Conservation (phyloP, 1,139 yeast species). For the Ashbya aceris region DNA sequence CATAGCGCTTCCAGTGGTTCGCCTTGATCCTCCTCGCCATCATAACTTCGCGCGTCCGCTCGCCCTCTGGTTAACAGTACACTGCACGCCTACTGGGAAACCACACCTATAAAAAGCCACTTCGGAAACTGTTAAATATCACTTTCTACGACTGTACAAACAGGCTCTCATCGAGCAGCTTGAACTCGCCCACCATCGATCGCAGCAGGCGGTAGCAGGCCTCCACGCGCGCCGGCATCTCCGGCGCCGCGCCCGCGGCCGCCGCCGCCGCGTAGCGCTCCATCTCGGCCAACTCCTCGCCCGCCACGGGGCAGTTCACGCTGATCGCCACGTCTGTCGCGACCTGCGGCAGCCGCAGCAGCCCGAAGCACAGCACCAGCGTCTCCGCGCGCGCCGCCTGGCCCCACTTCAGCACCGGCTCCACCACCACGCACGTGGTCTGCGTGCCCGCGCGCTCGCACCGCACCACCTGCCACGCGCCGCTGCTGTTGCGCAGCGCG, state of each 20-base stretch:
- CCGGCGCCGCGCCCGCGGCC: conserved; percentile 6
- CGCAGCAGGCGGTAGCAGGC: conserved; percentile 29
- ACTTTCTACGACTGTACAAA: conserved; percentile 32
- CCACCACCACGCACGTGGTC: conserved; percentile 17
- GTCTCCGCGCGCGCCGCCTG: conserved; percentile 31
- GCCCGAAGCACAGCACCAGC: conserved; percentile 41
- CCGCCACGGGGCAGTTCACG: conserved; percentile 44
- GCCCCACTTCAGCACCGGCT: conserved; percentile 38
- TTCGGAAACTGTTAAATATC: neutral
- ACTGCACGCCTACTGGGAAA: neutral
- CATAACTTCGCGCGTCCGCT: neutral
- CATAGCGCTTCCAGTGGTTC: conserved; percentile 23
- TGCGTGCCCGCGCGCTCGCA: conserved; percentile 9
- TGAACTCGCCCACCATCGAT: conserved; percentile 28
- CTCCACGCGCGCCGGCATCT: conserved; percentile 21
- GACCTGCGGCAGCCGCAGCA: conserved; percentile 43
- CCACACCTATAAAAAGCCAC: neutral
- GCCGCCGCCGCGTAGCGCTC: conserved; percentile 8
- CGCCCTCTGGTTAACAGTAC: neutral
- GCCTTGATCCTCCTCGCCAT: conserved; percentile 16
- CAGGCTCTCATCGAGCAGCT: conserved; percentile 37
- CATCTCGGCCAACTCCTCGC: conserved; percentile 21
- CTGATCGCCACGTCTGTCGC: conserved; percentile 57
- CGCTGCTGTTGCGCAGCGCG: conserved; percentile 31
- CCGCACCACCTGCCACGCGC: conserved; percentile 19